These are phyloP conservation scores for Curvularia sp. DNA, from an alignment of 2,329 filamentous ascomycete species.

Conservation along the genomic window DNA sequence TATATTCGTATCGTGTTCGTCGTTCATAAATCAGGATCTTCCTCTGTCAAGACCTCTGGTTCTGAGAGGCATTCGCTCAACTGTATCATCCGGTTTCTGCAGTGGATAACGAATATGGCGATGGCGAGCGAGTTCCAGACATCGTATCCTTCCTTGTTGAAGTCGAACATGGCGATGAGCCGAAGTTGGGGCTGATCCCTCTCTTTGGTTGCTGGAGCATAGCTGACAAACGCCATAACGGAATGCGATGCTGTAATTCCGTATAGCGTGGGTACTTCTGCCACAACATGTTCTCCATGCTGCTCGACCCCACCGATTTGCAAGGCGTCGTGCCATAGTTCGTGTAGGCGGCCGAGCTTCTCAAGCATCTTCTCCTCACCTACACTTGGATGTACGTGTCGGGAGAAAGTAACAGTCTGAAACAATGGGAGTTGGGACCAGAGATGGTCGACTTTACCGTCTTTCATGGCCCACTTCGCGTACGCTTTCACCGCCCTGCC, in stretches of 20 bases:
- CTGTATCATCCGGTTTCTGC: conserved; percentile 59
- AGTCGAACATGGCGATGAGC: conserved; percentile 62
- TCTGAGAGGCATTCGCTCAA: conserved; percentile 51
- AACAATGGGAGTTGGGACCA: conserved; percentile 55
- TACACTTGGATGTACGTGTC: conserved; percentile 48
- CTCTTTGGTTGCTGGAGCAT: conserved; percentile 49
- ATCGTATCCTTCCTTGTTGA: conserved; percentile 61
- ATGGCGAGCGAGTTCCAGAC: conserved; percentile 68
- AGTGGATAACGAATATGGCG: conserved; percentile 63
- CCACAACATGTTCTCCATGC: conserved; percentile 13
- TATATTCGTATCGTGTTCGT: conserved; percentile 2
- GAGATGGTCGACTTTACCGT: conserved; percentile 54
- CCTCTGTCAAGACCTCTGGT: conserved; percentile 15
- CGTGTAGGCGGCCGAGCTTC: conserved; percentile 55
- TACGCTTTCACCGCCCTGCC: conserved; percentile 56
- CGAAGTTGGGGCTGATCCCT: conserved; percentile 39
- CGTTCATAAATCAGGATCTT: conserved; percentile 45
- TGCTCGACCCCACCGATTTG: conserved; percentile 25
- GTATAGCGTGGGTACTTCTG: conserved; percentile 58
- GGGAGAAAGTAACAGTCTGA: conserved; percentile 53
- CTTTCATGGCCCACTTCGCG: conserved; percentile 62
- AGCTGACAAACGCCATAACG: conserved; percentile 61
- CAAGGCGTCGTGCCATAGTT: conserved; percentile 53
- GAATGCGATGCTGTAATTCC: conserved; percentile 63
- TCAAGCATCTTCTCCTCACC: conserved; percentile 55